These are phyloP conservation scores for Meyerozyma carpophila DNA, from an alignment of 1,139 yeast species.

Conservation along the genomic window DNA sequence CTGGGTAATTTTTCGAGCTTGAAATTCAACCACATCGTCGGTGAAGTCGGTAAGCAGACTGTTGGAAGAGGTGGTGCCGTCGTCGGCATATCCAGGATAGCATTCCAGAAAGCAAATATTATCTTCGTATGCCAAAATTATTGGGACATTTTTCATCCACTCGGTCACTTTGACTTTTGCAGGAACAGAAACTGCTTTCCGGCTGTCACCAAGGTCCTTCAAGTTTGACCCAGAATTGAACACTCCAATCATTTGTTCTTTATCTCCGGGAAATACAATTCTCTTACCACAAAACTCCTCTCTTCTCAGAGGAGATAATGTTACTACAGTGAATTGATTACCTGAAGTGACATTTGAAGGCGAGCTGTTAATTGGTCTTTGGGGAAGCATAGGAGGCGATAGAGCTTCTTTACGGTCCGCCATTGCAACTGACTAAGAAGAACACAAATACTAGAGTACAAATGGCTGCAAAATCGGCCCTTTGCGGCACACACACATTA, in stretches of 20 bases:
- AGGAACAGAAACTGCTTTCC: conserved; percentile 54
- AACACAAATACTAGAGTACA: not conserved
- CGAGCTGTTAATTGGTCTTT: not conserved
- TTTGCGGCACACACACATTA: not conserved
- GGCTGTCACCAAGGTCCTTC: not conserved
- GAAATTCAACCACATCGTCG: conserved; percentile 44
- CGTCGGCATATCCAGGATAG: conserved; percentile 39
- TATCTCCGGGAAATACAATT: not conserved
- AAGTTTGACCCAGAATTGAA: not conserved
- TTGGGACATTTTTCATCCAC: conserved; percentile 59
- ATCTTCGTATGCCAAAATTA: conserved; percentile 17
- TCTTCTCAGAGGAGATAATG: not conserved
- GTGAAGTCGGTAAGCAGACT: conserved; percentile 1
- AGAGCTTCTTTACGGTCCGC: not conserved
- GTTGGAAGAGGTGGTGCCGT: conserved; percentile 13
- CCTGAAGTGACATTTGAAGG: not conserved
- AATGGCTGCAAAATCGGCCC: not conserved
- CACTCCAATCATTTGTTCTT: not conserved
- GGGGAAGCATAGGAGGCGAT: not conserved
- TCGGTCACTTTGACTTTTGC: conserved; percentile 53
- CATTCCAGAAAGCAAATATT: conserved; percentile 27
- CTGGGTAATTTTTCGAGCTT: conserved; percentile 46
- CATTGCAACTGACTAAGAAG: not conserved
- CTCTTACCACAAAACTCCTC: not conserved
- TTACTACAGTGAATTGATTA: not conserved